A percentile compares a stretch with the other conserved stretches of the same genome.
These are phyloP conservation scores for Phytopythium vexans DNA, from an alignment of 352 stramenopile genomes.

Conservation along the genomic window DNA sequence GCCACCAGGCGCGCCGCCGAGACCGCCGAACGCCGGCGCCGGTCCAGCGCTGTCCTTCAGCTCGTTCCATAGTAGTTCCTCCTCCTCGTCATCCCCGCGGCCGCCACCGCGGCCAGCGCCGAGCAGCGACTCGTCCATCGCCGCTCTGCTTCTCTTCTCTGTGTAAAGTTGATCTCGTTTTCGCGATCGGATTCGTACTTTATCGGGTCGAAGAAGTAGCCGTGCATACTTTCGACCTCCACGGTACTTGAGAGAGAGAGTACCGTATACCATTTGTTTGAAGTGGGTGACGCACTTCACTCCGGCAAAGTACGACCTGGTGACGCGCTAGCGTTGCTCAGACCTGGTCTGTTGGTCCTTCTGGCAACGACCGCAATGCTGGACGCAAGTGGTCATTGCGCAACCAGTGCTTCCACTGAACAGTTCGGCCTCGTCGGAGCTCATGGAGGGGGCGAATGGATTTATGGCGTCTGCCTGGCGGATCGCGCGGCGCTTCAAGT, in stretches of 20 bases:
- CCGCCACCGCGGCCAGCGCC: constrained; percentile 17
- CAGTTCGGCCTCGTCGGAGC: background rate
- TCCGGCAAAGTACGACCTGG: background rate
- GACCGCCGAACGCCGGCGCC: constrained; percentile 17
- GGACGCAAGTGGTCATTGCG: background rate
- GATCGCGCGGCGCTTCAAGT: constrained; percentile 60
- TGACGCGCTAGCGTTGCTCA: background rate
- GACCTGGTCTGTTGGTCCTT: too few species aligned
- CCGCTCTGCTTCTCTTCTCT: constrained; percentile 1
- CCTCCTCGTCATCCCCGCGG: constrained; percentile 37
- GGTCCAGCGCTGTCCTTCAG: constrained; percentile 44
- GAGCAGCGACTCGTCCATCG: constrained; percentile 74
- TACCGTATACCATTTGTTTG: background rate
- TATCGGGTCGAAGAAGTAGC: background rate
- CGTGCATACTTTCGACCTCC: too few species aligned
- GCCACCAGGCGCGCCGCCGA: constrained; percentile 19
- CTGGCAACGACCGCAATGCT: background rate
- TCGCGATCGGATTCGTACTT: background rate
- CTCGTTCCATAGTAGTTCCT: constrained; percentile 81
- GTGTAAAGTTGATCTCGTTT: constrained; percentile 8
- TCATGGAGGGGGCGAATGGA: constrained; percentile 1
- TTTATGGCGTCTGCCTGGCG: constrained; percentile 1
- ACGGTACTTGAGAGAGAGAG: background rate
- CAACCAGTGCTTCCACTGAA: background rate
- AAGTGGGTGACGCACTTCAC: background rate